Base-by-base conservation (phyloP, 2,329 filamentous ascomycete genomes). In the Colletotrichum sp. region DNA sequence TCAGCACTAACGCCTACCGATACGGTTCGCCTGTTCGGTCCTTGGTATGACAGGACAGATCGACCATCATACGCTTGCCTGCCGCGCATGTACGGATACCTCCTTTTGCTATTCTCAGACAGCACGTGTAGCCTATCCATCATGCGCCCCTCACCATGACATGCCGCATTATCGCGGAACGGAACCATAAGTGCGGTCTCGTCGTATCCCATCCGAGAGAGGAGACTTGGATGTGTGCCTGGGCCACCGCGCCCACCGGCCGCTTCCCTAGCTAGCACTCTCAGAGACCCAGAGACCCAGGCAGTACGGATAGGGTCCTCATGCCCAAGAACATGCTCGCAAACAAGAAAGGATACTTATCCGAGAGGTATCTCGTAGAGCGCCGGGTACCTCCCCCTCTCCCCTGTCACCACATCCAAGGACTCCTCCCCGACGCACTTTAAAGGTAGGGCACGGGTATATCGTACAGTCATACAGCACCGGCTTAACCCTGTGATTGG, bases 401-500 rank as follows among this genome's bases (percentile, higher is more conserved):
- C 36, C 52, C 32, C 34, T 63, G n/a, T 36, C 24, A 55, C 18
- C 28, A 55, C 57, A 16, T 24, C 39, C 21, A 39, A 24, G 32
- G 60, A 21, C 12, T 28, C 36, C 18, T 21, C 39, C 26, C n/a
- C 24, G 21, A 44, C 52, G 26, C 39, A 30, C 34, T 26, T 26
- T 36, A 57, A 49, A 49, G 59, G 16, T 24, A 71, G 28, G 64
- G 59, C 70, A 65, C 57, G 16, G 39, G 32, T 74, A 76, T 69
- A 65, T 39, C 32, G 34, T 28, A 26, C 64, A 44, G 70, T 76
- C 70, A 73, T 69, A 74, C 64, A 74, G 49, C 44, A 34, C 60
- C 16, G 49, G 30, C 8, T 60, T 57, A 67, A 39, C 28, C 36
- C 26, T 28, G n/a, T 64, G 12, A 76, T 73, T 73, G 71, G 74